Evolutionary conservation across 2,329 filamentous ascomycete genomes (phyloP).

Genomic region (Botrytis medusae): DNA sequence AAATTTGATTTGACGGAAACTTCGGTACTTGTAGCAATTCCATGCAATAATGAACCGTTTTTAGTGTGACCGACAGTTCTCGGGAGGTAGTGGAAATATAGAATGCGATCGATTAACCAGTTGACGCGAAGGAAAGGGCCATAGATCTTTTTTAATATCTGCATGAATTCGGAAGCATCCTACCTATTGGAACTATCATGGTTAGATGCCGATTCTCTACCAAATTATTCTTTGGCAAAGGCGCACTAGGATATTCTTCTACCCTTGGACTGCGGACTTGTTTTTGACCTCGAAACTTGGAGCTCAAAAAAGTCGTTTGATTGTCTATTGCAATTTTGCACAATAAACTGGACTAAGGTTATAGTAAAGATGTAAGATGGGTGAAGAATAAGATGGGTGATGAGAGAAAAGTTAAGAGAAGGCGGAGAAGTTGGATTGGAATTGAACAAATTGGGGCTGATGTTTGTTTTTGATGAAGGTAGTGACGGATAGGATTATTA

Average conservation of each 20-base stretch:
- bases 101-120: neutral
- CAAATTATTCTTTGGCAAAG: neutral
- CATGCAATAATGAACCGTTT: neutral
- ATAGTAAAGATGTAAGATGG: no score
- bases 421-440: no score
- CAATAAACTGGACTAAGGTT: no score
- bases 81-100: neutral
- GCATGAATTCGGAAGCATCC: neutral
- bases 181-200: neutral
- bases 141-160: neutral
- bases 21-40: neutral
- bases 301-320: no score
- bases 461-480: no score
- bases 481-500: no score
- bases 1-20: neutral
- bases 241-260: neutral
- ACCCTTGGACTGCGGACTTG: neutral
- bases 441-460: no score
- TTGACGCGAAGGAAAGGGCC: fast-evolving
- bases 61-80: neutral
- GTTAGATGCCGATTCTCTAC: neutral
- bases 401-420: no score
- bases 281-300: neutral
- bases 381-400: no score
- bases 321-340: no score